Percentiles rank a stretch among this genome's conserved stretches.
These are phyloP conservation scores for Barnettozyma sp. DNA, from an alignment of 805 yeast genomes.

Conservation along the genomic window DNA sequence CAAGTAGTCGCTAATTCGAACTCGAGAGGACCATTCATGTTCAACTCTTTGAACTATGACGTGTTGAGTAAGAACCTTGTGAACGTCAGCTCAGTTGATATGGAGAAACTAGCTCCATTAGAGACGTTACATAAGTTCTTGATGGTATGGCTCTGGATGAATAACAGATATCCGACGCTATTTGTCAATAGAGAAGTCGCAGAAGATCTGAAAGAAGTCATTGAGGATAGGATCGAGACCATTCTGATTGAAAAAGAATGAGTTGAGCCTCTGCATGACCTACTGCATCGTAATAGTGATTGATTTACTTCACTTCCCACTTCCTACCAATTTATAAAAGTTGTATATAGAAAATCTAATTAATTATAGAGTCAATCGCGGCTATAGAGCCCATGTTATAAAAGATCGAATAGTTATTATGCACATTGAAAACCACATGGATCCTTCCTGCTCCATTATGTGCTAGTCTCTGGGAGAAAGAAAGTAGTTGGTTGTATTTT, in stretches of 20 bases:
- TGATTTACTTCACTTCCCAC: no score
- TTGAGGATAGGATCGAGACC: constrained; percentile 47
- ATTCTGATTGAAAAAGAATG: constrained; percentile 24
- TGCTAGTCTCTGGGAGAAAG: constrained; percentile 41
- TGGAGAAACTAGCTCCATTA: constrained; percentile 23
- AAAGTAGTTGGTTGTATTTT: constrained; percentile 48
- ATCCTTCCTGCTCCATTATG: no score
- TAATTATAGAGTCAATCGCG: no score
- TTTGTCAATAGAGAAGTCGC: constrained; percentile 77
- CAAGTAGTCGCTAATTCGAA: constrained; percentile 25
- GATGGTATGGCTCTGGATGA: constrained; percentile 74
- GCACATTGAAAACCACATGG: no score
- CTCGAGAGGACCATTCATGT: constrained; percentile 52
- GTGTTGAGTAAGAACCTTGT: neutral
- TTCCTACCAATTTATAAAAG: no score
- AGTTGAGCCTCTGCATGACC: no score
- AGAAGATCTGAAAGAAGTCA: constrained; percentile 53
- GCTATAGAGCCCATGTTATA: no score
- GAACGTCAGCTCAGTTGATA: constrained; percentile 3
- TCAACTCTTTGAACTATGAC: constrained; percentile 20
- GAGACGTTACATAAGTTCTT: constrained; percentile 67
- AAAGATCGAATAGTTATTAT: no score
- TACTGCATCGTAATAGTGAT: no score
- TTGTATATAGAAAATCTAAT: no score
- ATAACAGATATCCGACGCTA: constrained; percentile 77